Conservation (phyloP, 768 basidiomycete species). For the Lentinula lateritia region DNA sequence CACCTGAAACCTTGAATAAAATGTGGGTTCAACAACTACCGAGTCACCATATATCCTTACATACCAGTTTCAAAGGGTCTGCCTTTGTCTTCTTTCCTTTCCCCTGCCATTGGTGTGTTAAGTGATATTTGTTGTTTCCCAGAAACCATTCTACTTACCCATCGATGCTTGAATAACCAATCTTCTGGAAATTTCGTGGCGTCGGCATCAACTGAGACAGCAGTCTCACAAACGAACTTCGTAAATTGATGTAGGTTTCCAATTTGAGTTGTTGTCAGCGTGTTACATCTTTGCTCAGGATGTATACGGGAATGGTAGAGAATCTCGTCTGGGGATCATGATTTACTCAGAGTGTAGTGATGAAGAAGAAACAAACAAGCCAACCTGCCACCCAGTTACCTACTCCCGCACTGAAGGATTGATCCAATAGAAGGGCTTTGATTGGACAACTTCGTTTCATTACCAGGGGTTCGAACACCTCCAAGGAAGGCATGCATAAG, state of each 20-base stretch:
- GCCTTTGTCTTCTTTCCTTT: conserved; percentile 52
- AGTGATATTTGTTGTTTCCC: background rate
- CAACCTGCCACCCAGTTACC: conserved; percentile 80
- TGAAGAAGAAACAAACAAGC: conserved; percentile 8
- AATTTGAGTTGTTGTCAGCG: conserved; percentile 45
- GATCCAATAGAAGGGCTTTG: conserved; percentile 73
- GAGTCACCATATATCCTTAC: conserved; percentile 4
- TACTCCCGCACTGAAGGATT: conserved; percentile 75
- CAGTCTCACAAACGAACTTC: conserved; percentile 47
- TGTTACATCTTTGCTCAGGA: conserved; percentile 61
- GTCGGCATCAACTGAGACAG: conserved; percentile 70
- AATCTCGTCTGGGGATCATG: conserved; percentile 49
- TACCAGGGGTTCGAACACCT: conserved; percentile 43
- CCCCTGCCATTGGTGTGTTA: conserved; percentile 27
- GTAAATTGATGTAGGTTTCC: conserved; percentile 47
- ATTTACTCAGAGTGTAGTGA: background rate
- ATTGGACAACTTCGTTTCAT: conserved; percentile 57
- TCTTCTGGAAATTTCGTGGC: conserved; percentile 57
- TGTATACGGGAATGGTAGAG: conserved; percentile 71
- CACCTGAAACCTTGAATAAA: conserved; percentile 53
- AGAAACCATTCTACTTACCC: conserved; percentile 34
- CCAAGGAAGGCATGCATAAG: conserved; percentile 55
- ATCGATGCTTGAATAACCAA: conserved; percentile 67
- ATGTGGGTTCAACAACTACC: background rate
- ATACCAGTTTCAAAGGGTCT: conserved; percentile 40